Evolutionary conservation across 192 early-diverging fungal genomes (phyloP).

Genomic region (Phlyctochytrium bullatum): DNA sequence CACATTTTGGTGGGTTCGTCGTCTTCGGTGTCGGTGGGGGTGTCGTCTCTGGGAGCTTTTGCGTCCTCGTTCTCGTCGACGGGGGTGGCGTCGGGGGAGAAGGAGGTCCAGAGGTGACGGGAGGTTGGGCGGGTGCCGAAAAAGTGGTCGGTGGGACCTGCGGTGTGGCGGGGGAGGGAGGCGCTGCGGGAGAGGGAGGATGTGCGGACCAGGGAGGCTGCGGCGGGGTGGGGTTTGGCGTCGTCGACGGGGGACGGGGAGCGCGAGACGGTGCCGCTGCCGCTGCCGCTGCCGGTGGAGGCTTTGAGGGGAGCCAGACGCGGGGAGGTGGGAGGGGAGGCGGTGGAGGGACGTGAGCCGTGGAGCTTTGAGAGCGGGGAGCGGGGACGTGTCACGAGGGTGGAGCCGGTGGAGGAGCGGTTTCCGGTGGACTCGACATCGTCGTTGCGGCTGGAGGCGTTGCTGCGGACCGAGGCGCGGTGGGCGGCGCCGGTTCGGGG

Average conservation of each 20-base stretch:
- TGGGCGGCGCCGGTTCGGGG: too few relatives aligned
- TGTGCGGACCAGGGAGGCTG: neutral
- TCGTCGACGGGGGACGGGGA: neutral
- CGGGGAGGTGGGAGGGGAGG: too few relatives aligned
- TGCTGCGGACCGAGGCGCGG: too few relatives aligned
- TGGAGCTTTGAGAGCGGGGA: too few relatives aligned
- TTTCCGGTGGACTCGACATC: too few relatives aligned
- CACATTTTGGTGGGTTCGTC: neutral
- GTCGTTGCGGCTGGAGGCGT: too few relatives aligned
- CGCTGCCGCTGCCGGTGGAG: too few relatives aligned
- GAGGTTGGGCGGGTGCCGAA: neutral
- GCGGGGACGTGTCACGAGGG: too few relatives aligned
- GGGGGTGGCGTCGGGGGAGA: neutral
- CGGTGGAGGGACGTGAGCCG: too few relatives aligned
- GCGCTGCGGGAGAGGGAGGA: neutral
- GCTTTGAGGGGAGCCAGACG: too few relatives aligned
- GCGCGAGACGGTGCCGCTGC: too few relatives aligned
- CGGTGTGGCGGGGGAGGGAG: neutral
- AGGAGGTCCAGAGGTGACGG: neutral
- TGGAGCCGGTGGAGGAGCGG: too few relatives aligned
- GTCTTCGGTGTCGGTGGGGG: neutral
- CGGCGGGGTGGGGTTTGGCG: neutral
- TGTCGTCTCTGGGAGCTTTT: neutral
- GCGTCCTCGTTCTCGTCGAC: neutral
- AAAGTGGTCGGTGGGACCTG: neutral